Base-by-base conservation (phyloP, 1,139 yeast species). In the Blastobotrys serpentis region DNA sequence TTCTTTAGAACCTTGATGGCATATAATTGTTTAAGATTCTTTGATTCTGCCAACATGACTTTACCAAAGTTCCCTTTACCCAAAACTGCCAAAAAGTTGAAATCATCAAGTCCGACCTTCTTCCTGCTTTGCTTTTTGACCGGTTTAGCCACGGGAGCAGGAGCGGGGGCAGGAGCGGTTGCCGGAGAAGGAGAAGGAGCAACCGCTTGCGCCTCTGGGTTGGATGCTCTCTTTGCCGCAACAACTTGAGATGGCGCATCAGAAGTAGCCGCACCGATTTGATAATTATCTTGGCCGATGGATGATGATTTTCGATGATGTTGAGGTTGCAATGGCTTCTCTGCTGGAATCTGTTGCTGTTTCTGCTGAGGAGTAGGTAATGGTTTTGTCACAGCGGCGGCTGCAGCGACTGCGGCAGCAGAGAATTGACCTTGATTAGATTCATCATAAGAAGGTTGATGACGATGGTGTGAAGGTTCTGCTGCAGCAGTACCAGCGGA, bases 11-110 rank as follows among this genome's bases (percentile, higher is more conserved):
- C 97, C 69, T 92, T 92, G 51, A 92, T 90, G 19, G 98, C 98
- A 72, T 96, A 92, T 50, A 92, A 71, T 52, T 81, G 79, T 49
- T 78, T 79, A 14, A 43, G 45, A 54, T 83, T 87, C 62, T 92
- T 82, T 16, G 96, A 86, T 70, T 89, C 96, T 1, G 97, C 98
- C 57, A 92, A 77, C 90, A 92, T 87, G 50, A 92, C 98, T 65
- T 92, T 92, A 70, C 98, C 98, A 66, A 92, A 92, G 66, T 92
- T 92, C 70, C 98, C 98, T 65, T 89, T 90, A 64, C 98, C 98
- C 56, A 92, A 76, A 6, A 92, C 98, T 8, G 97, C 95, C 62
- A 92, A 72, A 62, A 92, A 85, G 62, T 87, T 86, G 74, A 90
- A 92, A 69, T 92, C 98, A 66, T 92, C 98, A 56, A 92, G 77